Conservation (phyloP, 306 rosid species). For the Castanea crenata region DNA sequence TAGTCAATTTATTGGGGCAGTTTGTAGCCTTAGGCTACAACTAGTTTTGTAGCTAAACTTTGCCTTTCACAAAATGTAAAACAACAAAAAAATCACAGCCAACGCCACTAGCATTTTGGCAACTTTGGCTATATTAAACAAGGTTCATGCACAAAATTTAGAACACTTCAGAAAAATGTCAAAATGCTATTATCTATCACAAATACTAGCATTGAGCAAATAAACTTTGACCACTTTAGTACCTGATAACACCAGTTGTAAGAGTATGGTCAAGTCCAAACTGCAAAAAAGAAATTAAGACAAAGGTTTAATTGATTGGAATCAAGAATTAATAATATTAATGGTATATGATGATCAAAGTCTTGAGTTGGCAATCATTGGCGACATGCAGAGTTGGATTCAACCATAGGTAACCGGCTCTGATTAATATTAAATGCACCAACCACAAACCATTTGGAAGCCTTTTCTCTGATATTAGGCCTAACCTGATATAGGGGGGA, state of each 20-base stretch:
- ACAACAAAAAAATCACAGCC: neutral
- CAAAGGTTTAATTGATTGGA: conserved; percentile 8
- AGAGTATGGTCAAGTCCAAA: conserved; percentile 99
- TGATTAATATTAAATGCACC: neutral
- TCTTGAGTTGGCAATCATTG: neutral
- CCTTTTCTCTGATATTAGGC: neutral
- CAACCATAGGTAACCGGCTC: conserved; percentile 18
- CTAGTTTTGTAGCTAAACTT: too few species aligned
- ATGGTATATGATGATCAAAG: neutral
- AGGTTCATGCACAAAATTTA: neutral
- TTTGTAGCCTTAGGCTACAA: too few species aligned
- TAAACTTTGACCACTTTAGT: conserved; percentile 17
- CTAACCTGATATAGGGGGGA: neutral
- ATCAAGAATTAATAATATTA: conserved; percentile 16
- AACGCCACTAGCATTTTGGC: neutral
- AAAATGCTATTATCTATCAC: neutral
- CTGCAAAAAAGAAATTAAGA: conserved; percentile 50
- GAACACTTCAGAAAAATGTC: neutral
- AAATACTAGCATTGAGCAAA: neutral
- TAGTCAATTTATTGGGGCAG: too few species aligned
- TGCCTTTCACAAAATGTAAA: neutral
- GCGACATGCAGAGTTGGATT: conserved; percentile 1
- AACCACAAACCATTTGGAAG: neutral
- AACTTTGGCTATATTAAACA: neutral
- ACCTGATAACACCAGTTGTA: conserved; percentile 96